Evolutionary conservation across 805 yeast genomes (phyloP), one percentile per base, ranked within the genome.

Genomic region (Grigorovia humatica): DNA sequence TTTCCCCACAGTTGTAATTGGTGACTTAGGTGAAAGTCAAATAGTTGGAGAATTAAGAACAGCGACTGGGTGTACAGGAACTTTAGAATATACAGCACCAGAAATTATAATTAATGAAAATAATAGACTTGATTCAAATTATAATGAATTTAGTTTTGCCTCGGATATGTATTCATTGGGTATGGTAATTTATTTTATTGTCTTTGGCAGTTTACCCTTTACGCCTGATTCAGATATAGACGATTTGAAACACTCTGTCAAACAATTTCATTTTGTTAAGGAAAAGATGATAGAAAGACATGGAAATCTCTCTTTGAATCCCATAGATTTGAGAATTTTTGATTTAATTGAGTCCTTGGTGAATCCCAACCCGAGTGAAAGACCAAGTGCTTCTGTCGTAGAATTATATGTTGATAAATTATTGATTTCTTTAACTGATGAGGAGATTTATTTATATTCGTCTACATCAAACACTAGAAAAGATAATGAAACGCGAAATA

Each of bases 21-120:
- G 95, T 45, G 96, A 89, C 68, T 85, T 89, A 65, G 96, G 96
- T 3, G 96, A 89, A 65, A 86, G 93, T 7, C 86, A 85, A 56
- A 72, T 85, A 55, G 82, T 83, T 50, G 88, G 91, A 13, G 80
- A 76, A 23, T 67, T 64, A 44, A 70, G 89, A 47, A 73, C 74
- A 9, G 82, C 90, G 1, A 82, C 89, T 5, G 96, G 96, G 0
- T 78, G 82, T 44, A 89, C 96, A 0, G 96, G 96, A 0, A 89
- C 96, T 0, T 61, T 88, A 8, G 96, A 88, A 60, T 89, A 81
- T 59, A 82, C 88, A 19, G 96, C 96, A 0, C 96, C 96, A 0
- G 96, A 88, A 58, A 72, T 86, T 11, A 74, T 88, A 58, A 51
- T 47, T 15, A 47, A 51, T 20, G 40, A 44, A 43, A 63, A 47